Percentiles rank a stretch among this genome's conserved stretches.
phyloP scores from a whole-genome alignment of 768 basidiomycete species.

The Tulasnella sp. region DNA sequence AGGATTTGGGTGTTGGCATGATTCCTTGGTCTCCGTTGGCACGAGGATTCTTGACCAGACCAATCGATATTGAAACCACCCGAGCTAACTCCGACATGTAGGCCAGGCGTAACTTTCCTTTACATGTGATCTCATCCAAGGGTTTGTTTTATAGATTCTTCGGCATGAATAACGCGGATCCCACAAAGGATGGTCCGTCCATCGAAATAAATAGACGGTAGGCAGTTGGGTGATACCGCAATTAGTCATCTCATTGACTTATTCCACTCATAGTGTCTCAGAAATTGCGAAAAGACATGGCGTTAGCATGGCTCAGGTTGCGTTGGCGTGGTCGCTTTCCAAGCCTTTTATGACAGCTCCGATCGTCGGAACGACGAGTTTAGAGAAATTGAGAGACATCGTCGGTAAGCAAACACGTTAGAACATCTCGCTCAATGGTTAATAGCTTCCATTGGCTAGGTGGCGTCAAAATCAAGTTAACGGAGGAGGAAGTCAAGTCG shows the following conservation, averaged over 20 bases:
- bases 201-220: constrained; percentile 4
- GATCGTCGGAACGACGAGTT: constrained; percentile 22
- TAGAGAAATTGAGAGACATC: constrained; percentile 40
- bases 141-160: not conserved
- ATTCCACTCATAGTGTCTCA: constrained; percentile 29
- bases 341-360: constrained; percentile 20
- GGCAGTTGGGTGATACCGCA: not conserved
- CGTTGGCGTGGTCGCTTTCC: constrained; percentile 31
- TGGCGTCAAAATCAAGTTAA: constrained; percentile 31
- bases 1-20: constrained; percentile 31
- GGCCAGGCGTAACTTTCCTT: not conserved
- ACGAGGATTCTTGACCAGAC: constrained; percentile 30
- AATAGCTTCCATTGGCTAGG: not conserved
- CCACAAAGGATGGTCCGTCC: not conserved
- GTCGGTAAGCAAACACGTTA: constrained; percentile 38
- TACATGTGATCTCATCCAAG: not conserved
- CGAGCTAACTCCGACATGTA: not conserved
- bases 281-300: constrained; percentile 34
- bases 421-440: no score
- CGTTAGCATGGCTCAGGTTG: constrained; percentile 37
- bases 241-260: no score
- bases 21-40: constrained; percentile 35
- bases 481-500: constrained; percentile 36
- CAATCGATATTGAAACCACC: not conserved
- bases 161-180: not conserved